Base-by-base conservation (phyloP, 169 alveolate genomes). In the Haemoproteus tartakovskyi region DNA sequence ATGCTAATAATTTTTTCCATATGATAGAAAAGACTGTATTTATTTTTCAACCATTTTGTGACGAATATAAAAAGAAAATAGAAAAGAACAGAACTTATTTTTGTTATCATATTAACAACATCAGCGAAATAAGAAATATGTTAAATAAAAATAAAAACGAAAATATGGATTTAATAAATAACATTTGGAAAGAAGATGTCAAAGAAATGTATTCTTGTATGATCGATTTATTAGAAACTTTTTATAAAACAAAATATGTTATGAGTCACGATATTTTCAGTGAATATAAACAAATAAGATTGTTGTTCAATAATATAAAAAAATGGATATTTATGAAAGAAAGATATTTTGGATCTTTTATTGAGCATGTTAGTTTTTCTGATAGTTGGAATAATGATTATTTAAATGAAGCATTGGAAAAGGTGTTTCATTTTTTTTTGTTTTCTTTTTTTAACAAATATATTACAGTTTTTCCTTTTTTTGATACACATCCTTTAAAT, bases 391-490 rank as follows among this genome's bases (percentile, higher is more conserved):
- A 45, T 27, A 27, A 74, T 56, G 14, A 57, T 33, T 30, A 56
- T 33, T 27, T 74, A 24, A 60, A 56, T 24, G 30, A 9, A 45
- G 46, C 46, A 3, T 38, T 30, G 41, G 78, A 74, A n/a, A 16
- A 45, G 37, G 11, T 74, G 22, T 74, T 74, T 50, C 56, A 74
- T 27, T 45, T 43, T 9, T 74, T 41, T 46, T 43, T 74, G 16
- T 74, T 74, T 48, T 37, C 57, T 21, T 74, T 50, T 74, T 74
- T 74, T 56, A 74, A 74, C 51, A 74, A 74, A 46, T 74, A 29
- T 45, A 38, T 74, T 43, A 41, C 60, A 43, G 62, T 52, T 19
- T 30, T 74, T 16, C 84, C 84, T n/a, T 46, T 74, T 36, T 74
- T 74, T 74, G 84, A 74, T 37, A 29, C n/a, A 3, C 54, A 74